Conservation (phyloP, 345 rosid species). For the Salix dunnii region DNA sequence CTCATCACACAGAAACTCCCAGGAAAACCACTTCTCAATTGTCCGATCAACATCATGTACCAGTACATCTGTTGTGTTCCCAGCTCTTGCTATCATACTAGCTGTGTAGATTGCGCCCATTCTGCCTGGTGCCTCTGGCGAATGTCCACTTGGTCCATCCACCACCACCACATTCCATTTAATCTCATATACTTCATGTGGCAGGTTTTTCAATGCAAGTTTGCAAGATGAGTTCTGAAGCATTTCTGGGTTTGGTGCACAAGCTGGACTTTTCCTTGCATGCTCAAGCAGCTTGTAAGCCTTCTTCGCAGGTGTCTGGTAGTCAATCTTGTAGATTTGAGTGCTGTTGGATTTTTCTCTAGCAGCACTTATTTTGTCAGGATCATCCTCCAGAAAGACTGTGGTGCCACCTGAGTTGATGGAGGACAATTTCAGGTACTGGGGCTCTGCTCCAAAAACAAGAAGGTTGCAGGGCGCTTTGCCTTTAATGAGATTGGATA, state of each 20-base stretch:
- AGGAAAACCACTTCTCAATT: constrained; percentile 83
- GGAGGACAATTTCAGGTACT: constrained; percentile 51
- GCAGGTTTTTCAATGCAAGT: constrained; percentile 52
- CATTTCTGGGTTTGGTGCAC: constrained; percentile 37
- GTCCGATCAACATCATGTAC: constrained; percentile 78
- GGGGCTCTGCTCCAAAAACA: constrained; percentile 57
- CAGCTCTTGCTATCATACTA: constrained; percentile 59
- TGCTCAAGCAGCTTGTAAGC: constrained; percentile 72
- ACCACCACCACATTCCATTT: constrained; percentile 80
- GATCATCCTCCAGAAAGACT: constrained; percentile 64
- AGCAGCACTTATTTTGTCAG: constrained; percentile 38
- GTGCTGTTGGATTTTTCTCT: constrained; percentile 36
- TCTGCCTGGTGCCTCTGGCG: constrained; percentile 71
- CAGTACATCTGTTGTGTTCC: constrained; percentile 54
- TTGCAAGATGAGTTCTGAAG: constrained; percentile 49
- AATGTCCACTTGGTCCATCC: constrained; percentile 70
- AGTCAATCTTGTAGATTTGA: constrained; percentile 48
- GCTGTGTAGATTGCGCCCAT: constrained; percentile 78
- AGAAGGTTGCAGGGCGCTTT: constrained; percentile 82
- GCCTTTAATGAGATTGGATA: constrained; percentile 39
- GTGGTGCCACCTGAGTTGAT: constrained; percentile 63
- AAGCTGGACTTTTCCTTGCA: constrained; percentile 54
- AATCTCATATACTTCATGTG: constrained; percentile 45
- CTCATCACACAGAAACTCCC: constrained; percentile 84
- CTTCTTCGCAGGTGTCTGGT: constrained; percentile 49